phyloP scores from a whole-genome alignment of 768 basidiomycete species.

The Tricholoma flavovirens region DNA sequence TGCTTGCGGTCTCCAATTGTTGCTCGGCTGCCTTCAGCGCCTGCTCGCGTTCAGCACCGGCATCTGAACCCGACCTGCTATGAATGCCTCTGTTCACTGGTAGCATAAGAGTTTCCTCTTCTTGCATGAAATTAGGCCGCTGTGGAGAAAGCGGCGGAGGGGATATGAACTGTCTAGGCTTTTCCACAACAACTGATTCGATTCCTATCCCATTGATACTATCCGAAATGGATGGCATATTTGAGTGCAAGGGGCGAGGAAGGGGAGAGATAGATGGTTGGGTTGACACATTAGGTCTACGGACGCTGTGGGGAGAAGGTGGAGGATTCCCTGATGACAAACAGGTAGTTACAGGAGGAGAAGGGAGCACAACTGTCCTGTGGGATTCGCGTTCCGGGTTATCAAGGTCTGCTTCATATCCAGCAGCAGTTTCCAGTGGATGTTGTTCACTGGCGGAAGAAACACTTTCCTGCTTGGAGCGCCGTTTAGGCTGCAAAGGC shows the following conservation, averaged over 20 bases:
- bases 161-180: constrained; percentile 13
- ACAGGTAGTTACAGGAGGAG: constrained; percentile 22
- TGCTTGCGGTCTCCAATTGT: constrained; percentile 23
- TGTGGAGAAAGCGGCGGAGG: constrained; percentile 44
- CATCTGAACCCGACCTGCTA: constrained; percentile 46
- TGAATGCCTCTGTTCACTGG: constrained; percentile 30
- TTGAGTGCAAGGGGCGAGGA: constrained; percentile 22
- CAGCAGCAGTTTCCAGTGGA: constrained; percentile 44
- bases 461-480: constrained; percentile 59
- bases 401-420: constrained; percentile 73
- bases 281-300: constrained; percentile 29
- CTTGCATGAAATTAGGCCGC: constrained; percentile 32
- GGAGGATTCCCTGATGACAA: constrained; percentile 18
- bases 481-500: constrained; percentile 47
- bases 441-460: constrained; percentile 64
- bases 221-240: constrained; percentile 29
- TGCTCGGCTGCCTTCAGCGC: constrained; percentile 35
- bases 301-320: constrained; percentile 34
- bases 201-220: constrained; percentile 2
- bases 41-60: constrained; percentile 43
- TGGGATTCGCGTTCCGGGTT: constrained; percentile 46
- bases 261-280: constrained; percentile 33
- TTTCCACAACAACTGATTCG: neutral
- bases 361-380: constrained; percentile 36
- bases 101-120: constrained; percentile 32